These are phyloP conservation scores for Xerocomellus amylosporus DNA, from an alignment of 768 basidiomycete species.

Conservation along the genomic window DNA sequence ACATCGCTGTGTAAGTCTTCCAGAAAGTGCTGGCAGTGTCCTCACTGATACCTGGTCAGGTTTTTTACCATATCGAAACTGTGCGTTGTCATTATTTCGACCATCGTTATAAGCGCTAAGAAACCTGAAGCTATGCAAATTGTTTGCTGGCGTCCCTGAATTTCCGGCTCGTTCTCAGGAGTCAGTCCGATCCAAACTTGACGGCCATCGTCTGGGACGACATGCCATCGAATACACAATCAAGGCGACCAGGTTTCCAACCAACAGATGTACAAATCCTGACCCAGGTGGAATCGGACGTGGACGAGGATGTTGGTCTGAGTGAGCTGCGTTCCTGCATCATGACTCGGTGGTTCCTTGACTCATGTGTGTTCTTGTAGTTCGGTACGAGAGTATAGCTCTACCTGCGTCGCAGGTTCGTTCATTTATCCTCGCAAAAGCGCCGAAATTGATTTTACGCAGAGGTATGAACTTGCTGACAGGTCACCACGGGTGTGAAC, in stretches of 20 bases:
- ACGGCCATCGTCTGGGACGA: conserved; percentile 7
- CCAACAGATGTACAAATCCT: background rate
- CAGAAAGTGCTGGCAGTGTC: background rate
- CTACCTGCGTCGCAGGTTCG: background rate
- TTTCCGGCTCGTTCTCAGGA: conserved; percentile 9
- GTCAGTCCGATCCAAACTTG: background rate
- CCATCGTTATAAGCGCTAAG: background rate
- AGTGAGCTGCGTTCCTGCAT: background rate
- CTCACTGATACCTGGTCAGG: background rate
- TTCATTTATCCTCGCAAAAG: background rate
- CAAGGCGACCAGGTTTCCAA: background rate
- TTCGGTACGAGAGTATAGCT: background rate
- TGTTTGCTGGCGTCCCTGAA: conserved; percentile 19
- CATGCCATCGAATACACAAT: background rate
- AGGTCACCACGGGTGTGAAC: background rate
- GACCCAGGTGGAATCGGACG: background rate
- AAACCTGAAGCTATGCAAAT: conserved; percentile 14
- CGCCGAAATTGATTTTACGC: background rate
- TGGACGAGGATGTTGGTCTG: background rate
- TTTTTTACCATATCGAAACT: conserved; percentile 17
- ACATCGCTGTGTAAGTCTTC: conserved; percentile 20
- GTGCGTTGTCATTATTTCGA: background rate
- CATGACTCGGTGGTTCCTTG: background rate
- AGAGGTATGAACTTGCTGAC: background rate
- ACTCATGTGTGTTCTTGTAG: background rate